phyloP scores from a whole-genome alignment of 2,329 filamentous ascomycete species.

The Trichoderma simmonsii region DNA sequence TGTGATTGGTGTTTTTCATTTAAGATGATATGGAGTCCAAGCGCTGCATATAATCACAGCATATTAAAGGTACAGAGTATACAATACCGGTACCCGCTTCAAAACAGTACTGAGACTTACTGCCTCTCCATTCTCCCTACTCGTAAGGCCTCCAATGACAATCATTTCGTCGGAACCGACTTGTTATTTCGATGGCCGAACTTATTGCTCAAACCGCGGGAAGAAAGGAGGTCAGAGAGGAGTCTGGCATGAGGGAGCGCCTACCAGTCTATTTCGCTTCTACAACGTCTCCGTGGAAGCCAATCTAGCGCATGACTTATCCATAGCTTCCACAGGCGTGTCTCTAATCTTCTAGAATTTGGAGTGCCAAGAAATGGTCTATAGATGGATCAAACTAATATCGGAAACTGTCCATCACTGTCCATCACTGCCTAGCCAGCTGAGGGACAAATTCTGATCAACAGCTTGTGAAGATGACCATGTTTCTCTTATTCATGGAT shows the following conservation, averaged over 20 bases:
- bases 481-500: neutral
- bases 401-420: neutral
- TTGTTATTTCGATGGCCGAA: neutral
- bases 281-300: neutral
- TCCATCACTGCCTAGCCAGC: neutral
- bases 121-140: neutral
- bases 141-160: neutral
- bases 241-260: neutral
- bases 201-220: neutral
- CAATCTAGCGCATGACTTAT: neutral
- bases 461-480: neutral
- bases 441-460: constrained; percentile 4
- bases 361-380: neutral
- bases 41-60: neutral
- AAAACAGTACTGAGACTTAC: neutral
- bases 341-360: neutral
- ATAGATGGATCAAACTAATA: neutral
- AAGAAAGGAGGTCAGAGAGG: neutral
- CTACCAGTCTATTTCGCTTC: neutral
- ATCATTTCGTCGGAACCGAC: neutral
- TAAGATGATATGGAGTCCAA: neutral
- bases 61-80: neutral
- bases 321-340: neutral
- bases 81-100: neutral
- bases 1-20: neutral